A percentile compares a stretch with the other conserved stretches of the same genome.
Conservation (phyloP, 352 stramenopile genomes). For the Globisporangium heterothallicum region DNA sequence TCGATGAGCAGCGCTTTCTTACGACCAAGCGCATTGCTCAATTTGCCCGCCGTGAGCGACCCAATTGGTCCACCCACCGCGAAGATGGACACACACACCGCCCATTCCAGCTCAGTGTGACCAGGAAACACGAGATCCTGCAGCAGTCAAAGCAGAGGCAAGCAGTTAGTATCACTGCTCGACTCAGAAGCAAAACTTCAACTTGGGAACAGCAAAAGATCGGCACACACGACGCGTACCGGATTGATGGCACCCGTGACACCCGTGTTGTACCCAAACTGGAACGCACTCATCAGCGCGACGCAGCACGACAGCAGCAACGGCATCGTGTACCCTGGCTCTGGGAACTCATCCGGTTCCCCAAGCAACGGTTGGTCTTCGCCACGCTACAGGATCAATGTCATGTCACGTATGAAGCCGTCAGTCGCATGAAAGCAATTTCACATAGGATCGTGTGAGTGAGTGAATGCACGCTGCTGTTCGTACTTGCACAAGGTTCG, state of each 20-base stretch:
- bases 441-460: neutral
- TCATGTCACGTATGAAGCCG: neutral
- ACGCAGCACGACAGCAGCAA: slow-evolving; percentile 63
- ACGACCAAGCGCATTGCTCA: slow-evolving; percentile 48
- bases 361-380: slow-evolving; percentile 70
- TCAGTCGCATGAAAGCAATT: neutral
- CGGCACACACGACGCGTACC: slow-evolving; percentile 12
- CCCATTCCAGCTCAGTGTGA: slow-evolving; percentile 59
- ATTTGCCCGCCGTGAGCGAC: slow-evolving; percentile 50
- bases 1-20: slow-evolving; percentile 59
- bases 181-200: neutral
- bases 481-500: slow-evolving; percentile 37
- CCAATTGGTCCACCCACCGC: slow-evolving; percentile 55
- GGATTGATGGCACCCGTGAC: slow-evolving; percentile 63
- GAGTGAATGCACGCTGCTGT: neutral
- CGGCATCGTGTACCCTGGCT: slow-evolving; percentile 62
- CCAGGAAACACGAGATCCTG: slow-evolving; percentile 53
- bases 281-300: slow-evolving; percentile 61
- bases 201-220: neutral
- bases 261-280: slow-evolving; percentile 75
- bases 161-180: neutral
- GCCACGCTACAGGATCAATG: slow-evolving; percentile 26
- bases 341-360: slow-evolving; percentile 49
- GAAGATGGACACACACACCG: slow-evolving; percentile 65
- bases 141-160: neutral